Base-by-base conservation (phyloP, 2,329 filamentous ascomycete species). In the Lithohypha guttulata region DNA sequence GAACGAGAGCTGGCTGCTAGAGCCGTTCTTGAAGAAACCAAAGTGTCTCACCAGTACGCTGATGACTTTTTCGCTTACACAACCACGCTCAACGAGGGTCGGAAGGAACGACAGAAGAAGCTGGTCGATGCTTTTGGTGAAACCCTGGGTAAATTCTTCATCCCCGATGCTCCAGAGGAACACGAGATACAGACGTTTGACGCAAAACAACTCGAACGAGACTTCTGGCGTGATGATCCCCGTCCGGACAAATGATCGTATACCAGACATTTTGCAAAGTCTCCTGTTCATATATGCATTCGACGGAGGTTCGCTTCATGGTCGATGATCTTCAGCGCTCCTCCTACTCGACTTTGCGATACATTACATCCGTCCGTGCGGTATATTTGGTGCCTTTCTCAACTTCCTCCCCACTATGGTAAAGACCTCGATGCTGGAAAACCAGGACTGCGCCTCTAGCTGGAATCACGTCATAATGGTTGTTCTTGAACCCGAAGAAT, bases 291-390 rank as follows among this genome's bases (percentile, higher is more conserved):
- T n/a, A n/a, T n/a, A n/a, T n/a, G n/a, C n/a, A n/a, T n/a, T n/a
- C n/a, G n/a, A n/a, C n/a, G n/a, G n/a, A n/a, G n/a, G n/a, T n/a
- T n/a, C n/a, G n/a, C n/a, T n/a, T n/a, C n/a, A n/a, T n/a, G n/a
- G n/a, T n/a, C 6, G 14, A 32, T 4, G n/a, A 7, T 32, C 10
- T 4, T 8, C 15, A 34, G 22, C 19, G 19, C 15, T 35, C 25
- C 11, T 26, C 13, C 21, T 25, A 9, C 22, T 34, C 33, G 10
- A 43, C 32, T 17, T 37, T 41, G 21, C 34, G 14, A 54, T 68
- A 75, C 70, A 75, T 68, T 14, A 75, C 47, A 55, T 75, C 72
- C 7, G 70, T 73, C 41, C 72, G 55, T 58, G 74, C 54, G 0
- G 72, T 75, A 52, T 67, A 69, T 52, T 76, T 76, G 0, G 61